These are phyloP conservation scores for Salvia hispanica DNA, from an alignment of 257 asterid genomes.

Conservation along the genomic window DNA sequence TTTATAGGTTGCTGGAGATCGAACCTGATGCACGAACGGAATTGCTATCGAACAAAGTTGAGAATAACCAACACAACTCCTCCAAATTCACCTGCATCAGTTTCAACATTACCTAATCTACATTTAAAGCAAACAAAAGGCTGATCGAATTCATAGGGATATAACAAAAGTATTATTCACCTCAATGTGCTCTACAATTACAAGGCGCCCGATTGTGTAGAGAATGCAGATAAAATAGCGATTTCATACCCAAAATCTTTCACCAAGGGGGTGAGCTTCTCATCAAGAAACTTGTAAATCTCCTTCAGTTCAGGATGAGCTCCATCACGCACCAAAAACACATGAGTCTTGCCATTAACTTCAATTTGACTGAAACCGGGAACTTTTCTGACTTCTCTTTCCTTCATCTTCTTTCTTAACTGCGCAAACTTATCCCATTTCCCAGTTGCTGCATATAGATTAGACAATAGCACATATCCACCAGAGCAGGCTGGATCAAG, in stretches of 20 bases:
- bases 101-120: background rate
- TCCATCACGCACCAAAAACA: slow-evolving; percentile 53
- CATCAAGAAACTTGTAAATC: slow-evolving; percentile 46
- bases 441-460: slow-evolving; percentile 56
- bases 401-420: slow-evolving; percentile 58
- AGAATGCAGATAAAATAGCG: slow-evolving; percentile 5
- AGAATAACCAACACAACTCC: background rate
- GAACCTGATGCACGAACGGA: background rate
- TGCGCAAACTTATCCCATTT: slow-evolving; percentile 59
- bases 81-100: background rate
- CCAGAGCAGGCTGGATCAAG: slow-evolving; percentile 59
- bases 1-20: background rate
- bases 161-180: slow-evolving; percentile 9
- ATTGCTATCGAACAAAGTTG: background rate
- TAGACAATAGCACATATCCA: slow-evolving; percentile 52
- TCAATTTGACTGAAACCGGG: slow-evolving; percentile 62
- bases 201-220: background rate
- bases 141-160: background rate
- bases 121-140: background rate
- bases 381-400: slow-evolving; percentile 49
- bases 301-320: slow-evolving; percentile 54
- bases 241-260: slow-evolving; percentile 33
- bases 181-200: too few species aligned
- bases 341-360: slow-evolving; percentile 53
- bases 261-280: slow-evolving; percentile 49